Percentiles rank a stretch among this genome's conserved stretches.
Conservation (phyloP, 306 rosid genomes). For the Prunus mira region DNA sequence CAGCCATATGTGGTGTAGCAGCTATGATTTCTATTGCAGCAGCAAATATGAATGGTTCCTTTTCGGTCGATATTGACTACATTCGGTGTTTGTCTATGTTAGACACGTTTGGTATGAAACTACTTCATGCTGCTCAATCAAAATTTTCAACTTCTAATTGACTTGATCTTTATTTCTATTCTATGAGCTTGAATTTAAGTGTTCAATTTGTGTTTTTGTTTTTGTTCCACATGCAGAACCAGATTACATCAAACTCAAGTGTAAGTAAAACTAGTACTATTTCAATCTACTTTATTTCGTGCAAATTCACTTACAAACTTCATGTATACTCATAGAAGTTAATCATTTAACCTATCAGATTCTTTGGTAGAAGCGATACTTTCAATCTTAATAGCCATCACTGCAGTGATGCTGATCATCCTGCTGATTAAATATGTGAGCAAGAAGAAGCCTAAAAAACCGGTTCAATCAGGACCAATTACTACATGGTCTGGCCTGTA, state of each 20-base stretch:
- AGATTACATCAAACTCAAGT: constrained; percentile 28
- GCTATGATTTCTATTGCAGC: constrained; percentile 51
- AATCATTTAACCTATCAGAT: constrained; percentile 16
- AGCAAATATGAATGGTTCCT: constrained; percentile 20
- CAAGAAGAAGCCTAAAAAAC: constrained; percentile 41
- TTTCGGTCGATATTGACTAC: constrained; percentile 25
- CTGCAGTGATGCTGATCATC: constrained; percentile 26
- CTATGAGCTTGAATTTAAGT: not conserved
- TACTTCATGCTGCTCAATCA: not conserved
- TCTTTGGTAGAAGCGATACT: constrained; percentile 22
- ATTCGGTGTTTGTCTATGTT: constrained; percentile 44
- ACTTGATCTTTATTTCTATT: not conserved
- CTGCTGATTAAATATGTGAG: constrained; percentile 36
- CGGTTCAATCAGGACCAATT: constrained; percentile 22
- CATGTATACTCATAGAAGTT: not conserved
- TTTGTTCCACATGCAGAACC: constrained; percentile 23
- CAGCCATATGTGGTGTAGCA: constrained; percentile 47
- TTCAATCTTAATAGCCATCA: constrained; percentile 17
- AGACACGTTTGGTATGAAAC: constrained; percentile 30
- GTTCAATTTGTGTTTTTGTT: not conserved
- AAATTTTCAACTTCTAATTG: not conserved
- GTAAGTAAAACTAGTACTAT: constrained; percentile 26
- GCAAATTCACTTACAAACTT: not conserved
- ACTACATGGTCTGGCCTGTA: constrained; percentile 64
- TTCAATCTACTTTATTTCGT: not conserved